Percentiles rank a stretch among this genome's conserved stretches.
phyloP scores from a whole-genome alignment of 495 filamentous ascomycete genomes.

The Aspergillus kassunensis region DNA sequence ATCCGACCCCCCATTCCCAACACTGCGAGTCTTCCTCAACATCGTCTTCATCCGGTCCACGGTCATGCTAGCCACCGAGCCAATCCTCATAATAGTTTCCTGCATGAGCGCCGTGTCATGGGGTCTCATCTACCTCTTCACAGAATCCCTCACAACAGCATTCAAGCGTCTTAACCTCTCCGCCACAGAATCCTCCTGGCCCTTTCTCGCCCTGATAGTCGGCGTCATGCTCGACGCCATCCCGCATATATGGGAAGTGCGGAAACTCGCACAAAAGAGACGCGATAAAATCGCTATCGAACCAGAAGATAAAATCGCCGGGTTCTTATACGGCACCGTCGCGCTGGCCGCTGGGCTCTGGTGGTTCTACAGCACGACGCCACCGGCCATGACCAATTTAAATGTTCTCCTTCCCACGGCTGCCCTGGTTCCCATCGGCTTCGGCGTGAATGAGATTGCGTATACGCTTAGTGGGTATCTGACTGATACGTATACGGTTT shows the following conservation, averaged over 20 bases:
- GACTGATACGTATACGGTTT: neutral
- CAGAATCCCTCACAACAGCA: neutral
- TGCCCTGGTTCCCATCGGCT: neutral
- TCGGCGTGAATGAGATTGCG: neutral
- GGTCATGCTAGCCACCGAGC: neutral
- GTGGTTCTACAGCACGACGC: neutral
- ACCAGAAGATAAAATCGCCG: neutral
- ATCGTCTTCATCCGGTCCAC: neutral
- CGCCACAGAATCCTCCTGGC: neutral
- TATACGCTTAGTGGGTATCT: conserved; percentile 4
- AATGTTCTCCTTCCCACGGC: neutral
- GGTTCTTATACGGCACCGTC: neutral
- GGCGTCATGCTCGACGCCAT: neutral
- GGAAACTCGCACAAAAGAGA: neutral
- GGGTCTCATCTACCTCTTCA: conserved; percentile 1
- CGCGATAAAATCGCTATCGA: neutral
- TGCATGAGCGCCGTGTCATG: neutral
- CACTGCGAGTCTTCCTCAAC: neutral
- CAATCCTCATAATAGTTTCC: neutral
- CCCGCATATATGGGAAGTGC: neutral
- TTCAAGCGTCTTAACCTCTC: neutral
- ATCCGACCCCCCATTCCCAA: neutral
- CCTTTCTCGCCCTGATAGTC: neutral
- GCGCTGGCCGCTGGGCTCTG: neutral
- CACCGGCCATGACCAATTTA: neutral